These are phyloP conservation scores for Cucumis sativus DNA, from an alignment of 306 rosid genomes.

Conservation along the genomic window Cucumber_9930_V3 NC_026655.2:11339001-11339500, in stretches of 20 bases:
- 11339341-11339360: background rate
- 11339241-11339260: background rate
- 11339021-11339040: too few relatives aligned
- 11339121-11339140: background rate
- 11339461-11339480: background rate
- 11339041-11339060: too few relatives aligned
- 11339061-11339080: too few relatives aligned
- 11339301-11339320: background rate
- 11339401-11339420: background rate
- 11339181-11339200: background rate
- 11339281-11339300: background rate
- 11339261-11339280: background rate
- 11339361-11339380: background rate
- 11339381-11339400: background rate
- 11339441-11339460: background rate
- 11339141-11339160: background rate
- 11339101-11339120: too few relatives aligned
- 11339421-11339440: background rate
- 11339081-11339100: too few relatives aligned
- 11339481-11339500: background rate
- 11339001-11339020: too few relatives aligned
- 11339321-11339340: constrained; percentile 10
- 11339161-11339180: background rate
- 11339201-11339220: background rate
- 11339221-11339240: background rate